These are phyloP conservation scores for Xylariaceae sp. DNA, from an alignment of 2,329 filamentous ascomycete species.

Conservation along the genomic window DNA sequence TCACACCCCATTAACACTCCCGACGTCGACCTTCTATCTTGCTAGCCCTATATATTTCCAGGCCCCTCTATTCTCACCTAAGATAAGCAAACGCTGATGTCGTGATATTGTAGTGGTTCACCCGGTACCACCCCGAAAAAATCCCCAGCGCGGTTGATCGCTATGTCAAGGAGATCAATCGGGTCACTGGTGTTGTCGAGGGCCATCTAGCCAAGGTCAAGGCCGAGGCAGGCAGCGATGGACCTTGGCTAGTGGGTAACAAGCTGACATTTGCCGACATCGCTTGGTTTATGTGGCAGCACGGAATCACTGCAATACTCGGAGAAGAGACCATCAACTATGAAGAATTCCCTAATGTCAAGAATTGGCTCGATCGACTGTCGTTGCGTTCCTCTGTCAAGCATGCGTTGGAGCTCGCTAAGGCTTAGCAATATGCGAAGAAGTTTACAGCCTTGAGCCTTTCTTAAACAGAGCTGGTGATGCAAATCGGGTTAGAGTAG, in stretches of 20 bases:
- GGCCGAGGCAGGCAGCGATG: conserved; percentile 22
- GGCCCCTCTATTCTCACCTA: not conserved
- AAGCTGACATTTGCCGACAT: conserved; percentile 31
- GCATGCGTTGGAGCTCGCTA: not conserved
- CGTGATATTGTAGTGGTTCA: conserved; percentile 46
- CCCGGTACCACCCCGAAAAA: conserved; percentile 48
- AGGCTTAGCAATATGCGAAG: too few relatives aligned
- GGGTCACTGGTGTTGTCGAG: conserved; percentile 53
- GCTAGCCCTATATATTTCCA: not conserved
- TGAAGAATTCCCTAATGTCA: conserved; percentile 18
- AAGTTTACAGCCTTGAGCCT: too few relatives aligned
- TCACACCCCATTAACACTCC: too few relatives aligned
- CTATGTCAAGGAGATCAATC: conserved; percentile 51
- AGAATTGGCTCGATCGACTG: conserved; percentile 21
- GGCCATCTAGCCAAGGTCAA: conserved; percentile 36
- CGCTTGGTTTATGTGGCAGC: conserved; percentile 28
- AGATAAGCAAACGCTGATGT: not conserved
- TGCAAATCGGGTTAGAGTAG: too few relatives aligned
- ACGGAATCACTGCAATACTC: not conserved
- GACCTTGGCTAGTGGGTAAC: conserved; percentile 29
- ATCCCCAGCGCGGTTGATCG: conserved; percentile 49
- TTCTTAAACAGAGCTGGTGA: too few relatives aligned
- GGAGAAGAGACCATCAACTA: conserved; percentile 6
- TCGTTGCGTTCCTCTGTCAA: conserved; percentile 5
- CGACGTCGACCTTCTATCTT: not conserved